phyloP scores from a whole-genome alignment of 2,329 filamentous ascomycete genomes.

The Xylariales sp. region DNA sequence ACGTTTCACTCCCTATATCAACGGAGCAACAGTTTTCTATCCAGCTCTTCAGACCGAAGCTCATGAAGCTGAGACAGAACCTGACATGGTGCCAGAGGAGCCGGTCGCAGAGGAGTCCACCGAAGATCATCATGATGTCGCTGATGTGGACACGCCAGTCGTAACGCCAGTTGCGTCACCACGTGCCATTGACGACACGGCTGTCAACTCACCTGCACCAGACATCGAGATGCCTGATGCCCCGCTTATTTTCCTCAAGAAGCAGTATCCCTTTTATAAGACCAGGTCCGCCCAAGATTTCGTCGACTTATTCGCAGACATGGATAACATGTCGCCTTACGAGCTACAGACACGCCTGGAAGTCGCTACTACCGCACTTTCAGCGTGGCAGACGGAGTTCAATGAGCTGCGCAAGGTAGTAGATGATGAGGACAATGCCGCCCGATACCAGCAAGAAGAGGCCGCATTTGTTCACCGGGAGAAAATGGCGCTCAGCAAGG shows the following conservation, averaged over 20 bases:
- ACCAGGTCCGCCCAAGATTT: constrained; percentile 47
- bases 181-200: constrained; percentile 26
- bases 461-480: constrained; percentile 33
- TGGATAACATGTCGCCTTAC: constrained; percentile 41
- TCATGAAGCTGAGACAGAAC: constrained; percentile 5
- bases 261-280: constrained; percentile 44
- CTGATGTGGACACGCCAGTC: constrained; percentile 28
- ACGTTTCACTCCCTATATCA: constrained; percentile 26
- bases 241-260: constrained; percentile 12
- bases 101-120: constrained; percentile 17
- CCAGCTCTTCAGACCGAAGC: constrained; percentile 16
- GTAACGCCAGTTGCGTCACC: constrained; percentile 28
- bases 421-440: constrained; percentile 54
- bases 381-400: constrained; percentile 52
- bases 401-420: constrained; percentile 44
- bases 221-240: constrained; percentile 17
- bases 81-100: constrained; percentile 18
- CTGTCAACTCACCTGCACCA: constrained; percentile 30
- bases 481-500: constrained; percentile 36
- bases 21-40: constrained; percentile 18
- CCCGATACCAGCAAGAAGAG: constrained; percentile 45
- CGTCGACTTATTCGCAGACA: constrained; percentile 41
- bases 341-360: constrained; percentile 42
- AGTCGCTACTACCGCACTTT: constrained; percentile 39
- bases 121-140: constrained; percentile 21